Evolutionary conservation across 495 filamentous ascomycete species (phyloP).

Genomic region (Rostrohypoxylon terebratum): DNA sequence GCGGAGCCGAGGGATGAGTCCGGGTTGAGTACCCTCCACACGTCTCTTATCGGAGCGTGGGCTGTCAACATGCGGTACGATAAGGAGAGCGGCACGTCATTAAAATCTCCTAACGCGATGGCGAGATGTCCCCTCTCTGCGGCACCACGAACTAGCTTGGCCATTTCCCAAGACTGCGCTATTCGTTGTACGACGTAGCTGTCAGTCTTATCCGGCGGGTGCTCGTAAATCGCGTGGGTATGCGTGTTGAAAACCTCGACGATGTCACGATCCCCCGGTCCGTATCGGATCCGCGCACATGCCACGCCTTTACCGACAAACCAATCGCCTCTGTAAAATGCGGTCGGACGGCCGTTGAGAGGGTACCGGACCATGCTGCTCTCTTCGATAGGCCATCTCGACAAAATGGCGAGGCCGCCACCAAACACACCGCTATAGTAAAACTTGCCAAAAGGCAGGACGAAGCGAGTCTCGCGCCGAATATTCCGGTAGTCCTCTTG

Average conservation of each 20-base stretch:
- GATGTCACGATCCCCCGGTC: slow-evolving; percentile 73
- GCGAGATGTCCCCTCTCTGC: slow-evolving; percentile 86
- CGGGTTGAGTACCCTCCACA: slow-evolving; percentile 83
- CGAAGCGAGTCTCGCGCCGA: slow-evolving; percentile 74
- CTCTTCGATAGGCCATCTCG: slow-evolving; percentile 95
- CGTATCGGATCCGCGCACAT: slow-evolving; percentile 81
- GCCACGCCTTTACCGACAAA: slow-evolving; percentile 96
- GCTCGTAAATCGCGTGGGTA: slow-evolving; percentile 91
- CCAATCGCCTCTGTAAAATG: slow-evolving; percentile 95
- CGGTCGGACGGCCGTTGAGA: slow-evolving; percentile 92
- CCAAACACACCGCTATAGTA: slow-evolving; percentile 92
- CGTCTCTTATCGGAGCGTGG: slow-evolving; percentile 81
- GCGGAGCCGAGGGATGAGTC: slow-evolving; percentile 80
- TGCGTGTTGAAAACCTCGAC: slow-evolving; percentile 92
- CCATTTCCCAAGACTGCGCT: slow-evolving; percentile 97
- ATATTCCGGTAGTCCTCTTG: slow-evolving; percentile 89
- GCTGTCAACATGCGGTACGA: slow-evolving; percentile 86
- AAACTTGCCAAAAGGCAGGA: slow-evolving; percentile 95
- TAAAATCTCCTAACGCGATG: slow-evolving; percentile 91
- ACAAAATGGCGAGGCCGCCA: slow-evolving; percentile 90
- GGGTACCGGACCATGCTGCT: slow-evolving; percentile 87
- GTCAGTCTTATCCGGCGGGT: slow-evolving; percentile 72
- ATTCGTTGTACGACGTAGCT: slow-evolving; percentile 90
- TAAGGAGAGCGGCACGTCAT: slow-evolving; percentile 89
- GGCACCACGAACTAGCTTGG: slow-evolving; percentile 88